phyloP scores from a whole-genome alignment of 192 early-diverging fungal species.

The Chytriomyces sp. region DNA sequence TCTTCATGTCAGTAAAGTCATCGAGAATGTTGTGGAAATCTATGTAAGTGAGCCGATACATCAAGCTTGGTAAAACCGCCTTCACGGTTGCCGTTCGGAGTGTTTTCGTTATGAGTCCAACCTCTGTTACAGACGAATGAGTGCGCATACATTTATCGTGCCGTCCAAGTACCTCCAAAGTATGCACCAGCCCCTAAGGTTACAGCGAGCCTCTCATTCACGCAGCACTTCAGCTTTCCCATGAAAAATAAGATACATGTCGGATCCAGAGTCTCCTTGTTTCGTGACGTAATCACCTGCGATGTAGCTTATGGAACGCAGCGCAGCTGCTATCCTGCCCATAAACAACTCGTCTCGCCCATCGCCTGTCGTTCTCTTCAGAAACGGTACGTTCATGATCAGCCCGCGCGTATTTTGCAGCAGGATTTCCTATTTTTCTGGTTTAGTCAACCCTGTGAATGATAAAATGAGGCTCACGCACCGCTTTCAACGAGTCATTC shows the following conservation, averaged over 20 bases:
- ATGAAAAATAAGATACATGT: slow-evolving; percentile 43
- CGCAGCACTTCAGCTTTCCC: slow-evolving; percentile 31
- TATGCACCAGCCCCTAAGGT: slow-evolving; percentile 38
- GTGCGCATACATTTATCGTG: too few relatives aligned
- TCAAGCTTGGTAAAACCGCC: not conserved
- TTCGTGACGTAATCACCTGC: slow-evolving; percentile 32
- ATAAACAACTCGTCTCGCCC: slow-evolving; percentile 40
- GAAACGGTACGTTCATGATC: slow-evolving; percentile 38
- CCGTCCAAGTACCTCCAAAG: slow-evolving; percentile 25
- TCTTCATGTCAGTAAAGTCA: slow-evolving; percentile 17
- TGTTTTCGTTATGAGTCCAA: not conserved
- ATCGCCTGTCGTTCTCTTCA: slow-evolving; percentile 27
- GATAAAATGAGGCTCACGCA: not conserved
- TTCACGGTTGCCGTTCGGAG: slow-evolving; percentile 6
- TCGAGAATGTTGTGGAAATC: slow-evolving; percentile 3
- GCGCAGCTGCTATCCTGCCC: slow-evolving; percentile 15
- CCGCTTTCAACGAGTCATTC: slow-evolving; percentile 36
- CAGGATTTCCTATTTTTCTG: slow-evolving; percentile 36
- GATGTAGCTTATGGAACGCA: slow-evolving; percentile 28
- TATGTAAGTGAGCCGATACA: slow-evolving; percentile 4
- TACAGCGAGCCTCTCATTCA: slow-evolving; percentile 30
- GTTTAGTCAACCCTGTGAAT: too few relatives aligned
- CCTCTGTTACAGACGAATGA: not conserved
- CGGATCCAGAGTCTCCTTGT: slow-evolving; percentile 34
- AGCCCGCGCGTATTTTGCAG: slow-evolving; percentile 36